Evolutionary conservation across 2,329 filamentous ascomycete species (phyloP), one percentile per base, ranked within the genome.

Genomic region (Akanthomyces muscarius): DNA sequence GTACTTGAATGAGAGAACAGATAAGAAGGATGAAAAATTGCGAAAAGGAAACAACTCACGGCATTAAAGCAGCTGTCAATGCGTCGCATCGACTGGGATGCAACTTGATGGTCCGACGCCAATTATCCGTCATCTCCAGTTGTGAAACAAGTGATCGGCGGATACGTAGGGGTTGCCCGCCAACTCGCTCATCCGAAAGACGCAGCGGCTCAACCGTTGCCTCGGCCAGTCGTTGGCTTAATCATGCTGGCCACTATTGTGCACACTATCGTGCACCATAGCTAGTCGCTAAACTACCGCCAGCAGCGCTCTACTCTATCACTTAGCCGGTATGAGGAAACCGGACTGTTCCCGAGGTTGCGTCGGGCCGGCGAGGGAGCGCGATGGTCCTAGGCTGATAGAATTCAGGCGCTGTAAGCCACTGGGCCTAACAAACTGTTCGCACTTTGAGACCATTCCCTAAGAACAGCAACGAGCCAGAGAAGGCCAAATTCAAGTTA

Each of bases 81-180:
- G 55, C 55, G 55, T 11, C 41, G 54, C 54, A 1, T 25, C 55
- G 30, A 48, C 28, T 23, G 21, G 44, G 42, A 38, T 36, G 42
- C 7, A 10, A 28, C 30, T 38, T 53, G 42, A 56, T 45, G 53
- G 53, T 56, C 47, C 44, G 44, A 48, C 44, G 25, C 30, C 18
- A 23, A 42, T 18, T 57, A 21, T n/a, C 55, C 28, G 44, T 47
- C 55, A 58, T 57, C 41, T 47, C 25, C 54, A 47, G 55, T 36
- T 48, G 42, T 58, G 55, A 58, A 48, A 58, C 55, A 58, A 38
- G 28, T 11, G 28, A 38, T 58, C 28, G 44, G 28, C 42, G 10
- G 21, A 23, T 7, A 25, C 28, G 42, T 48, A 28, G 25, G 28
- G 13, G 28, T 11, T 14, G 21, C 52, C 14, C 33, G 38, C 16